A percentile compares a stretch with the other conserved stretches of the same genome.
Evolutionary conservation across 139 green algal species (phyloP).

Genomic region (Closterium sp.): DNA sequence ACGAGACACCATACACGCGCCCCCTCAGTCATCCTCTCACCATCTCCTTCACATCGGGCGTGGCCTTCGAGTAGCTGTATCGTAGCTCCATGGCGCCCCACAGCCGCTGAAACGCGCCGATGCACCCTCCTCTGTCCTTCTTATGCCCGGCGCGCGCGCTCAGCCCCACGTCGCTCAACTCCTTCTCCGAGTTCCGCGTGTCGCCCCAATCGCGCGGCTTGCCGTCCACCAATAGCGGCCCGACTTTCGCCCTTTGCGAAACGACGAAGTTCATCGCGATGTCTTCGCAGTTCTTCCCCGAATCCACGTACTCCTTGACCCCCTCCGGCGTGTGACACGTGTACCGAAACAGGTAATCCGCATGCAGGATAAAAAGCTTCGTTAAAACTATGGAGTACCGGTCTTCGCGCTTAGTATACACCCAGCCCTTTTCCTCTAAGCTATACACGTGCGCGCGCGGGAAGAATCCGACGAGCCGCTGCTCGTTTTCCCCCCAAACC

Average conservation of each 20-base stretch:
- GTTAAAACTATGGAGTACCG: slow-evolving; percentile 51
- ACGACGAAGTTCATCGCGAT: slow-evolving; percentile 53
- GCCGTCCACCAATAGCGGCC: slow-evolving; percentile 38
- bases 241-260: neutral
- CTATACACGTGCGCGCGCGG: slow-evolving; percentile 35
- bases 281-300: slow-evolving; percentile 46
- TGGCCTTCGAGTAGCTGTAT: slow-evolving; percentile 44
- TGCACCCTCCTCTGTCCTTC: slow-evolving; percentile 38
- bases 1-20: too few relatives aligned
- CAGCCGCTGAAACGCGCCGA: slow-evolving; percentile 26
- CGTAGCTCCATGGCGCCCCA: slow-evolving; percentile 44
- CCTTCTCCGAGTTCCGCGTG: slow-evolving; percentile 43
- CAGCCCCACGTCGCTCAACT: slow-evolving; percentile 29
- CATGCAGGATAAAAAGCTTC: slow-evolving; percentile 42
- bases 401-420: slow-evolving; percentile 42
- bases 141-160: slow-evolving; percentile 35
- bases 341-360: slow-evolving; percentile 42
- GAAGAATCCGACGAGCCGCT: slow-evolving; percentile 46
- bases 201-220: slow-evolving; percentile 43
- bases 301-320: slow-evolving; percentile 43
- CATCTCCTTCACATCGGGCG: slow-evolving; percentile 16
- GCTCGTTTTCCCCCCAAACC: slow-evolving; percentile 35
- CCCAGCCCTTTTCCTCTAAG: slow-evolving; percentile 4
- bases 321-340: slow-evolving; percentile 29
- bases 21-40: too few relatives aligned